Conservation (phyloP, 208 protist genomes). For the Trichomonas tenax region DNA sequence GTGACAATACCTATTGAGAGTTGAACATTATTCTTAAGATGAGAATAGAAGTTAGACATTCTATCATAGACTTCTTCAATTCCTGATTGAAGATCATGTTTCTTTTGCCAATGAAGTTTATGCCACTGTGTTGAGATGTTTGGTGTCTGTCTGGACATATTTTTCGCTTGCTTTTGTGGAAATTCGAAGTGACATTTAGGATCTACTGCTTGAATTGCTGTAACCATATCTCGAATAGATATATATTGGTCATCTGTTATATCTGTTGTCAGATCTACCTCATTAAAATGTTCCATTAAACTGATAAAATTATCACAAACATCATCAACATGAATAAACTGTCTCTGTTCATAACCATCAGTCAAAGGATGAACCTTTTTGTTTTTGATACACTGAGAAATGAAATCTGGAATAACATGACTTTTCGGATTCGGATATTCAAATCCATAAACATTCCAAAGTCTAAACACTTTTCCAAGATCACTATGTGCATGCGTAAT, state of each 20-base stretch:
- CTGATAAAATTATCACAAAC: neutral
- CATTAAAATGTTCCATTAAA: neutral
- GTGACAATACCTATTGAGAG: neutral
- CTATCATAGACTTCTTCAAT: neutral
- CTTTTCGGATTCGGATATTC: neutral
- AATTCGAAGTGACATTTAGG: neutral
- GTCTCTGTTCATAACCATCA: neutral
- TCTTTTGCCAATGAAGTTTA: neutral
- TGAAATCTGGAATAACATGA: conserved; percentile 5
- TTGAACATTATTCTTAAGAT: too few species aligned
- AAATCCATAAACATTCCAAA: conserved; percentile 14
- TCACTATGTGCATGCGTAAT: neutral
- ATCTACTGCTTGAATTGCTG: neutral
- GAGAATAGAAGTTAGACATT: neutral
- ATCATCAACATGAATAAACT: neutral
- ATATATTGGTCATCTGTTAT: neutral
- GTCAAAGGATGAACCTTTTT: neutral
- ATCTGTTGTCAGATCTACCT: neutral
- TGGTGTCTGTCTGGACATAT: neutral
- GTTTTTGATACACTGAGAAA: neutral
- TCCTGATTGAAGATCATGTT: neutral
- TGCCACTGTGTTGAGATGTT: neutral
- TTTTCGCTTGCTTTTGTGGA: neutral
- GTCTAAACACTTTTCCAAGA: neutral
- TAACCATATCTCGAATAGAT: neutral